Base-by-base conservation (phyloP, 345 rosid genomes). In the Theobroma cacao region DNA sequence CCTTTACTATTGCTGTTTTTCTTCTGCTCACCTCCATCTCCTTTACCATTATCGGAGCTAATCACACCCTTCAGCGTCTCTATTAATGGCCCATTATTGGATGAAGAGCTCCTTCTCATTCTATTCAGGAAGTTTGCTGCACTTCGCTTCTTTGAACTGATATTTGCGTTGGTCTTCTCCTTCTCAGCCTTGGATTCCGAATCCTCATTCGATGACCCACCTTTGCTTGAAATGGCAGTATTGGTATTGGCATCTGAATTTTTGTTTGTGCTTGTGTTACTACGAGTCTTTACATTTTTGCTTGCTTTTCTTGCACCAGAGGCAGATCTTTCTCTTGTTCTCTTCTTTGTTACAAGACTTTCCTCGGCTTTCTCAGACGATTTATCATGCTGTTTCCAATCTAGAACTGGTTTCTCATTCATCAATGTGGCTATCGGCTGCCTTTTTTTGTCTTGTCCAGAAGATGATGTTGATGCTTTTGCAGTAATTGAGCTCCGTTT, bases 101-200 rank as follows among this genome's bases (percentile, higher is more conserved):
- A 47, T 7, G 80, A 63, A 34, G 85, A 81, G 77, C 84, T 79
- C 41, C 84, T 77, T 61, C 78, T 88, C 85, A 87, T 87, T 81
- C 91, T 82, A 61, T 81, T 84, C 78, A 87, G 82, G 86, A 88
- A 88, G 77, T 76, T 85, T 15, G 85, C 88, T 36, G 86, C 91
- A 56, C 86, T 84, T 41, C 72, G 83, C 85, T 79, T 87, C 82
- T 88, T 88, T 20, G 85, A 80, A 70, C 48, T 79, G 12, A 34
- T 62, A 14, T 11, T 75, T 3, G 65, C 40, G 74, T 33, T 78
- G 74, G 70, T 80, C 68, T 81, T 78, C 81, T 78, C 83, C 79
- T 74, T 79, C 72, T 78, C 85, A 34, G 20, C 79, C 76, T 75
- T 82, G 52, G 66, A 75, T 70, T 76, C 87, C 24, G 80, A 71